phyloP scores from a whole-genome alignment of 345 rosid genomes.

The Boechera divaricarpa region DNA sequence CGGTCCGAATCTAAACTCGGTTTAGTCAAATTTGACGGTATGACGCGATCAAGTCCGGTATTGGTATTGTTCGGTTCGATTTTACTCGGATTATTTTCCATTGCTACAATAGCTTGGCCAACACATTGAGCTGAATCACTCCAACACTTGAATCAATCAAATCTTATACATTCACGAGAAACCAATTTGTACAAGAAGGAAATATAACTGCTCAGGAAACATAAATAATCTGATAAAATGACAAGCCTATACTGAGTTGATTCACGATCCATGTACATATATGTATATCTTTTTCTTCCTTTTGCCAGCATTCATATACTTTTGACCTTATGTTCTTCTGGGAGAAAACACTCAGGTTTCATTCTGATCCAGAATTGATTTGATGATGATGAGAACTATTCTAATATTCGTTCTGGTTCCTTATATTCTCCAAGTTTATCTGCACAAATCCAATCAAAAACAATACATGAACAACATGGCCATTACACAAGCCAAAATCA shows the following conservation, averaged over 20 bases:
- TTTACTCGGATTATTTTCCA: background rate
- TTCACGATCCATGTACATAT: conserved; percentile 22
- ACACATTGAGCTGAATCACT: background rate
- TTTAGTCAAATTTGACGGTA: background rate
- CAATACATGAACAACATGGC: conserved; percentile 5
- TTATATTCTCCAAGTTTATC: conserved; percentile 44
- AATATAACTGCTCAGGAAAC: background rate
- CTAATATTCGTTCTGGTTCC: conserved; percentile 33
- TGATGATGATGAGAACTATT: conserved; percentile 11
- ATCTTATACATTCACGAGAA: conserved; percentile 12
- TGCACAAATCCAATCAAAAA: conserved; percentile 25
- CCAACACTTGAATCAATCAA: conserved; percentile 19
- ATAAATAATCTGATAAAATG: background rate
- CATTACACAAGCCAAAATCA: conserved; percentile 10
- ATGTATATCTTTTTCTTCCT: background rate
- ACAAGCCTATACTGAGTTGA: conserved; percentile 26
- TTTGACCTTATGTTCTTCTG: conserved; percentile 16
- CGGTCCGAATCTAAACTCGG: conserved; percentile 30
- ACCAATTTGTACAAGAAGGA: conserved; percentile 27
- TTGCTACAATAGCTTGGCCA: background rate
- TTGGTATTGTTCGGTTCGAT: background rate
- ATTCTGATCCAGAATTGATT: background rate
- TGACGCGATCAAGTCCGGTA: background rate
- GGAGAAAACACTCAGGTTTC: conserved; percentile 29
- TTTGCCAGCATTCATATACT: conserved; percentile 1